Conservation (phyloP, 768 basidiomycete species). For the Agaricus blazei region DNA sequence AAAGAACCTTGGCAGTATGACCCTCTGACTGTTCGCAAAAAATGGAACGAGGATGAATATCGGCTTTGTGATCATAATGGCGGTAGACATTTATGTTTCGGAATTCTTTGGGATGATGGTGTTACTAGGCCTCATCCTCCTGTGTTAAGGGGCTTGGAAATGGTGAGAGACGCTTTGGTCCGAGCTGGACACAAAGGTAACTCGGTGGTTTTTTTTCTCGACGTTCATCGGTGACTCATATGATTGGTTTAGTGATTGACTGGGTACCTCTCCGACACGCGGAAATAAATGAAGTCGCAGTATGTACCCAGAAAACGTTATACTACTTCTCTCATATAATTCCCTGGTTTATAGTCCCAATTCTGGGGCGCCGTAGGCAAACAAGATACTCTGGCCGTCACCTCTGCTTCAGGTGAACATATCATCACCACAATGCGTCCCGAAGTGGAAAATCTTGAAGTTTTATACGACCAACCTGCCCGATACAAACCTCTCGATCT, state of each 20-base stretch:
- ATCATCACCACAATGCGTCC: slow-evolving; percentile 43
- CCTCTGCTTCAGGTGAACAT: slow-evolving; percentile 47
- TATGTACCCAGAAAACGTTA: slow-evolving; percentile 17
- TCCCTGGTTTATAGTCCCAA: slow-evolving; percentile 19
- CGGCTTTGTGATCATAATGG: slow-evolving; percentile 51
- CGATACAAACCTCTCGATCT: slow-evolving; percentile 18
- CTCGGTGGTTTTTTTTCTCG: not conserved
- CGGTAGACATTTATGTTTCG: slow-evolving; percentile 50
- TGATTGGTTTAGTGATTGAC: slow-evolving; percentile 48
- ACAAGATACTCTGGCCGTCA: slow-evolving; percentile 38
- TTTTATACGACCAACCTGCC: slow-evolving; percentile 18
- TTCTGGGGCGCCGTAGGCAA: slow-evolving; percentile 44
- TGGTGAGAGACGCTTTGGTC: slow-evolving; percentile 48
- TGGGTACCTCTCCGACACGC: slow-evolving; percentile 57
- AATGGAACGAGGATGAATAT: slow-evolving; percentile 60
- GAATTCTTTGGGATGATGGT: slow-evolving; percentile 65
- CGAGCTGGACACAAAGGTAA: slow-evolving; percentile 63
- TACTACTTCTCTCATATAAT: not conserved
- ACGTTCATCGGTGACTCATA: not conserved
- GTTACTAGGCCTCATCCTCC: slow-evolving; percentile 61
- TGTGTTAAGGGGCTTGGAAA: slow-evolving; percentile 51
- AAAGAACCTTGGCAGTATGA: slow-evolving; percentile 64
- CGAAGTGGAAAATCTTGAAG: slow-evolving; percentile 17
- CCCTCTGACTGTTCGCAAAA: slow-evolving; percentile 49
- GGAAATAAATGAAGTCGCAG: slow-evolving; percentile 31